Evolutionary conservation across 805 yeast species (phyloP).

Genomic region (Barnettozyma populi): DNA sequence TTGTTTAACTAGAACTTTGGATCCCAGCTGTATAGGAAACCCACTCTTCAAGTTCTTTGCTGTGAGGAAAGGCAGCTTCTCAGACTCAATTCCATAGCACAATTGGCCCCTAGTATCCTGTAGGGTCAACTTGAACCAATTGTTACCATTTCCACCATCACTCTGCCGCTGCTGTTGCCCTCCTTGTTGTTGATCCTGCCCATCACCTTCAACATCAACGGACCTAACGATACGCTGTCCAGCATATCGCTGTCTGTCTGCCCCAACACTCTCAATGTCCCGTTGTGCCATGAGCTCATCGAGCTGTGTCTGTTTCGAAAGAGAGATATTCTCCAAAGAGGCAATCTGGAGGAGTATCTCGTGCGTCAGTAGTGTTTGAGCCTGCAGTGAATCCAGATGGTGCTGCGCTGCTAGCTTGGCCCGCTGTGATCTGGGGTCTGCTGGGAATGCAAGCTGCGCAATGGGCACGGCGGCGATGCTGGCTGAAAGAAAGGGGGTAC

Average conservation of each 20-base stretch:
- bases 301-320: slow-evolving; percentile 44
- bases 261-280: slow-evolving; percentile 56
- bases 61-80: slow-evolving; percentile 44
- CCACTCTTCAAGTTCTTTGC: slow-evolving; percentile 19
- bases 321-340: slow-evolving; percentile 47
- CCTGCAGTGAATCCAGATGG: neutral
- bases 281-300: slow-evolving; percentile 48
- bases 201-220: slow-evolving; percentile 41
- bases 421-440: slow-evolving; percentile 17
- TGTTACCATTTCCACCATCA: slow-evolving; percentile 14
- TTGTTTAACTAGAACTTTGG: slow-evolving; percentile 45
- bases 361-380: slow-evolving; percentile 10
- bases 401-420: slow-evolving; percentile 14
- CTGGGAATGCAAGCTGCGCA: slow-evolving; percentile 8
- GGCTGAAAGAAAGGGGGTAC: slow-evolving; percentile 8
- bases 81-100: slow-evolving; percentile 54
- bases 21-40: slow-evolving; percentile 47
- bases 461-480: slow-evolving; percentile 12
- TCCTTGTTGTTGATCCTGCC: slow-evolving; percentile 7
- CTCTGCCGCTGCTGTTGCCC: neutral
- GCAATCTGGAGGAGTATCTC: slow-evolving; percentile 49
- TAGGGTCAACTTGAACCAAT: slow-evolving; percentile 48
- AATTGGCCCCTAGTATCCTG: slow-evolving; percentile 48
- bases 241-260: slow-evolving; percentile 42
- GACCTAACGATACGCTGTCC: slow-evolving; percentile 34